phyloP scores from a whole-genome alignment of 768 basidiomycete species.

The Mrakia blollopis region DNA sequence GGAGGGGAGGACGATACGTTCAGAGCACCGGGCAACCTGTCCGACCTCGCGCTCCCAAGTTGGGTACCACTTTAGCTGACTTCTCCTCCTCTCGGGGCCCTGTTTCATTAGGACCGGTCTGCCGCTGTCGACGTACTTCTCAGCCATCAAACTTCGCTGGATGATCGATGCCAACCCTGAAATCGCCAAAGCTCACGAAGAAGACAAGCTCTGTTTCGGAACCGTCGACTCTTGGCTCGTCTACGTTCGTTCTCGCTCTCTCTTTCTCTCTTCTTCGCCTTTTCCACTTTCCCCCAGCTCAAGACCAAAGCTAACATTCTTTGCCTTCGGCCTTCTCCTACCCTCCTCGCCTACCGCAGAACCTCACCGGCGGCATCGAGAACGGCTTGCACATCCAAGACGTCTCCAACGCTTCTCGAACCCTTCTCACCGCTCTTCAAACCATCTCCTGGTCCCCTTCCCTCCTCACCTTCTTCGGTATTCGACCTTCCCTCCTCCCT shows the following conservation, averaged over 20 bases:
- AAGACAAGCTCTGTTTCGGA: conserved; percentile 79
- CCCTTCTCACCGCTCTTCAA: conserved; percentile 77
- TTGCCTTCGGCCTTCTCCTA: background rate
- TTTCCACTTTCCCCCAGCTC: background rate
- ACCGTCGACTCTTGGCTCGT: conserved; percentile 96
- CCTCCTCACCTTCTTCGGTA: conserved; percentile 79
- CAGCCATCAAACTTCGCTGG: conserved; percentile 92
- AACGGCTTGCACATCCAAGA: conserved; percentile 76
- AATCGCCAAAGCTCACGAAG: conserved; percentile 70
- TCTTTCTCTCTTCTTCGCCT: background rate
- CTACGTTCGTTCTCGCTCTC: conserved; percentile 58
- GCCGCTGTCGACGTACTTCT: conserved; percentile 96
- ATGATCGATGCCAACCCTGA: conserved; percentile 82
- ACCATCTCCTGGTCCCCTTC: conserved; percentile 77
- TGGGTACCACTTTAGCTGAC: conserved; percentile 24
- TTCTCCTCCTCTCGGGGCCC: background rate
- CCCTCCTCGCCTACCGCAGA: conserved; percentile 48
- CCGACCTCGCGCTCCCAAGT: conserved; percentile 31
- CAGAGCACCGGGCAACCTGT: conserved; percentile 37
- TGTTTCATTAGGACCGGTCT: conserved; percentile 65
- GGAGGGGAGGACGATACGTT: conserved; percentile 40
- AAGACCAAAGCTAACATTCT: background rate
- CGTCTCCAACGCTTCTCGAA: conserved; percentile 93
- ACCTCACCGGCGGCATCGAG: conserved; percentile 68
- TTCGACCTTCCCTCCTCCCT: conserved; percentile 73